Base-by-base conservation (phyloP, 1,284 basidiomycete genomes). In the Exsudoporus floridanus region DNA sequence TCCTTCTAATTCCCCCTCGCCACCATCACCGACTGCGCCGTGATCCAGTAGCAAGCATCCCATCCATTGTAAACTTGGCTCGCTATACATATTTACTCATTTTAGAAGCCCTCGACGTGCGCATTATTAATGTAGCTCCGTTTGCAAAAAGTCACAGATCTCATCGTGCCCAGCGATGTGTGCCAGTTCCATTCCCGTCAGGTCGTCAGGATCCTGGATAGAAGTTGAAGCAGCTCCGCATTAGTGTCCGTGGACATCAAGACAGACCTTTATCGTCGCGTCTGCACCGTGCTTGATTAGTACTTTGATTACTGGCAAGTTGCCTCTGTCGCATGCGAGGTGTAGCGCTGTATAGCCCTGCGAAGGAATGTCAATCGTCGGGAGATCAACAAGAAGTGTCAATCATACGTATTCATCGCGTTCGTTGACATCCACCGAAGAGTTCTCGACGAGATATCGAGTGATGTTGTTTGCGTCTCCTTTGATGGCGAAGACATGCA, bases 271-370 rank as follows among this genome's bases (percentile, higher is more conserved):
- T n/a, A 88, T 69, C 23, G 66, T 67, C 39, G 63, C 66, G 62
- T 92, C 81, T 5, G 86, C 92, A 0, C 90, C 90, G 38, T 75
- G 74, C 10, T 72, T 62, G n/a, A 94, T 66, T 27, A 96, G 70
- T 4, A 83, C 51, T 58, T 77, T 70, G 4, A 89, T 88, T 0
- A 81, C 72, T 0, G 74, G 73, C 5, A 74, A 49, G 59, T 84
- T 79, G 0, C 92, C 93, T 66, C 93, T 77, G 65, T 96, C 93
- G 18, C 84, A 83, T 1, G 93, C 92, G 0, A 95, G 77, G 63
- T 96, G 93, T 23, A 96, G 69, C 13, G 92, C 79, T 0, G 92
- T 90, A 66, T 90, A 94, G 31, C 90, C 92, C 90, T 94, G 65
- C 4, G 57, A 45, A 50, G 28, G 25, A 42, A 33, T 21, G 37